phyloP scores from a whole-genome alignment of 225 moss, liverwort and hornwort genomes.

The Pleurozium schreberi region DNA sequence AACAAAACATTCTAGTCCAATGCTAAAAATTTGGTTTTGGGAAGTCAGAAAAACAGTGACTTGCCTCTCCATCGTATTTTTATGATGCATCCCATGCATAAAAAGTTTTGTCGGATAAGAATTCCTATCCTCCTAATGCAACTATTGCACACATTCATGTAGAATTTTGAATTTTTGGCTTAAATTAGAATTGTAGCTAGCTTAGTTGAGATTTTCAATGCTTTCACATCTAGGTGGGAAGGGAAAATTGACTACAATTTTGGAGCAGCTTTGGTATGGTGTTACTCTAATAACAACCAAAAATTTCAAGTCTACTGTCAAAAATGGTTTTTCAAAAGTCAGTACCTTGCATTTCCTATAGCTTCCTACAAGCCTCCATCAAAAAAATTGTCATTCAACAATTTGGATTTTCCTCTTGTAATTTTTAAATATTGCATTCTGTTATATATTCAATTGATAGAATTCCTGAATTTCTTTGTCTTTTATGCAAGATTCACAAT shows the following conservation, averaged over 20 bases:
- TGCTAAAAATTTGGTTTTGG: rapidly evolving
- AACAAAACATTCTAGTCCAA: rapidly evolving
- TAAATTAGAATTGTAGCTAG: rapidly evolving
- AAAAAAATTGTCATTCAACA: rapidly evolving
- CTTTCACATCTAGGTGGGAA: no score
- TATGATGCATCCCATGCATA: rapidly evolving
- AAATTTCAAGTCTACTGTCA: background rate
- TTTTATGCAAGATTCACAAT: background rate
- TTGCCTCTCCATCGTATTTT: rapidly evolving
- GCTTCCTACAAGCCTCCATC: rapidly evolving
- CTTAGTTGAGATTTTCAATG: rapidly evolving
- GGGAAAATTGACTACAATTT: background rate
- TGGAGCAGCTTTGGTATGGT: background rate
- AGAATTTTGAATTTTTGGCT: background rate
- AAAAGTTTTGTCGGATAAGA: rapidly evolving
- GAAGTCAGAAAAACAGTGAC: background rate
- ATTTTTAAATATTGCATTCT: background rate
- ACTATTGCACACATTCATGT: background rate
- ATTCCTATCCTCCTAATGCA: background rate
- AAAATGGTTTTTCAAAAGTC: rapidly evolving
- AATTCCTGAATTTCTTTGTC: background rate
- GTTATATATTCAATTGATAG: no score
- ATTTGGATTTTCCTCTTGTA: rapidly evolving
- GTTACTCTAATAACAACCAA: background rate
- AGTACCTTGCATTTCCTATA: rapidly evolving